Evolutionary conservation across 371 early-diverging fungal species (phyloP), one percentile per base, ranked within the genome.

Genomic region (Mucor indicus): DNA sequence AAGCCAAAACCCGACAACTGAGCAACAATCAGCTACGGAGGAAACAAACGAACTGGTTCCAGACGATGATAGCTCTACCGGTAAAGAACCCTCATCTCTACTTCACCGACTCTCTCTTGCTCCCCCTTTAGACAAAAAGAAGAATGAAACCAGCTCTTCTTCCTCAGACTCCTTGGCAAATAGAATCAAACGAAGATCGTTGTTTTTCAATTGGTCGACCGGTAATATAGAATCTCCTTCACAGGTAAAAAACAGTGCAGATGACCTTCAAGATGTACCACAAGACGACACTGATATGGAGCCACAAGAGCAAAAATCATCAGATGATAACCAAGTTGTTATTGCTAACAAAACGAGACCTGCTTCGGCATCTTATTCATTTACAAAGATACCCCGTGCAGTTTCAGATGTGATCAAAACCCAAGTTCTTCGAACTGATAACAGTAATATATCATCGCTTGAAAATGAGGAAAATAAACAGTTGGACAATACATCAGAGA

Each of bases 311-410:
- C n/a, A n/a, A n/a, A n/a, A n/a, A n/a, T n/a, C n/a, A n/a, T n/a
- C n/a, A n/a, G n/a, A n/a, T n/a, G n/a, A n/a, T n/a, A n/a, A n/a
- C n/a, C n/a, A n/a, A n/a, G n/a, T n/a, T n/a, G n/a, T n/a, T n/a
- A 31, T 37, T 6, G 32, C 0, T 13, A n/a, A n/a, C n/a, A 48
- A 39, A 31, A n/a, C 29, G 29, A 29, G 41, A 10, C 50, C 50
- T 8, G 35, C 12, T 11, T 38, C 50, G 3, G 50, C 29, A 2
- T 24, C 50, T 9, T 44, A 59, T 25, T 48, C 39, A 17, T 23
- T 59, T 20, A 20, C 45, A 25, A 59, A 45, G 32, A 49, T 59
- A 43, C 59, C 59, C 20, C 49, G 54, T 21, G 45, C 23, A 10
- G 45, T 57, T 2, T 46, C 46, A 3, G 57, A 47, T 52, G 57